Conservation (phyloP, 2,329 filamentous ascomycete genomes). For the Sordariomycetes sp. region DNA sequence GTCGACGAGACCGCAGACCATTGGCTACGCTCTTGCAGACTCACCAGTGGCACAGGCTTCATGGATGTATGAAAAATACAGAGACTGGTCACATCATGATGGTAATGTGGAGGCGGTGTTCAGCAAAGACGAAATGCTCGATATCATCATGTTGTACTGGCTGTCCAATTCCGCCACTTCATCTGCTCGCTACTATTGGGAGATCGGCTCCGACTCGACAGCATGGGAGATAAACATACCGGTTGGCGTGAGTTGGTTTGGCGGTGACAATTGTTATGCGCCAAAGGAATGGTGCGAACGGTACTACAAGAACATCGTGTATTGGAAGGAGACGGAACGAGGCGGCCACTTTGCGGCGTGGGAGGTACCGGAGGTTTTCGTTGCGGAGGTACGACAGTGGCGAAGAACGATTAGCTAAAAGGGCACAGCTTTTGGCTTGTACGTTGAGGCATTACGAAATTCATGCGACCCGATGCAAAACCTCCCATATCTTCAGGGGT, state of each 20-base stretch:
- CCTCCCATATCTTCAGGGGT: too few species aligned
- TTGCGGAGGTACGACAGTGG: slow-evolving; percentile 5
- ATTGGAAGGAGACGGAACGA: slow-evolving; percentile 6
- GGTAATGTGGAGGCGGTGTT: slow-evolving; percentile 6
- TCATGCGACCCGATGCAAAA: too few species aligned
- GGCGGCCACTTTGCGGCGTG: slow-evolving; percentile 7
- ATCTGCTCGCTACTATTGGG: slow-evolving; percentile 7
- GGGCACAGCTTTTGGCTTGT: too few species aligned
- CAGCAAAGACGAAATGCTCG: slow-evolving; percentile 8
- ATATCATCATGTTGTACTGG: slow-evolving; percentile 7
- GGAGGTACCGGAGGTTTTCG: slow-evolving; percentile 6
- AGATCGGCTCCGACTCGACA: slow-evolving; percentile 3
- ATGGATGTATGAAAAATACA: slow-evolving; percentile 7
- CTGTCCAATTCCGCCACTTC: slow-evolving; percentile 6
- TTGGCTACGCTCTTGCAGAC: slow-evolving; percentile 5
- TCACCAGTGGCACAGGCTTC: slow-evolving; percentile 5
- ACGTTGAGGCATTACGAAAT: too few species aligned
- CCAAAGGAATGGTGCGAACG: slow-evolving; percentile 7
- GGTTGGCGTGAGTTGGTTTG: slow-evolving; percentile 6
- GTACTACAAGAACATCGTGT: slow-evolving; percentile 6
- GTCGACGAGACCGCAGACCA: slow-evolving; percentile 6
- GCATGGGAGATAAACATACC: slow-evolving; percentile 5
- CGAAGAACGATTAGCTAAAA: neutral
- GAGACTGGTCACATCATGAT: slow-evolving; percentile 6
- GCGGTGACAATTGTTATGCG: slow-evolving; percentile 7